Percentiles rank a stretch among this genome's conserved stretches.
Conservation (phyloP, 371 early-diverging fungal genomes). For the Phascolomyces articulosus region DNA sequence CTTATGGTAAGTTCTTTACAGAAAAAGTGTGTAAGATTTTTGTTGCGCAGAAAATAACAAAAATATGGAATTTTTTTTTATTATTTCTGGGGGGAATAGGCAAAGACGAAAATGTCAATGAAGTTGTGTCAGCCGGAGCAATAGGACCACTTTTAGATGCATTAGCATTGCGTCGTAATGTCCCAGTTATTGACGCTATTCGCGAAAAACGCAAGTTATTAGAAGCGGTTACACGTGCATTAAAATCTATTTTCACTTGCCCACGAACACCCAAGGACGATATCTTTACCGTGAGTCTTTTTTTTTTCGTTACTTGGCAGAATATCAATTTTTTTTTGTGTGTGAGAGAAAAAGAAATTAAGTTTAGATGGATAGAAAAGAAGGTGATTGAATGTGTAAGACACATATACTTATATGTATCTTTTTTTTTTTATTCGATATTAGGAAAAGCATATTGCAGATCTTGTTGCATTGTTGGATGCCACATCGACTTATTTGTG, state of each 20-base stretch:
- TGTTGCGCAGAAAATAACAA: background rate
- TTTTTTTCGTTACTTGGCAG: background rate
- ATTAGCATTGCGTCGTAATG: slow-evolving; percentile 48
- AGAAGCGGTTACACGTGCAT: slow-evolving; percentile 74
- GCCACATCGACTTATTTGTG: slow-evolving; percentile 26
- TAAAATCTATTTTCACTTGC: slow-evolving; percentile 75
- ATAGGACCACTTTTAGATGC: slow-evolving; percentile 63
- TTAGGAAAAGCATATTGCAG: slow-evolving; percentile 47
- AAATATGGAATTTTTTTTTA: background rate
- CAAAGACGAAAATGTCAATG: slow-evolving; percentile 64
- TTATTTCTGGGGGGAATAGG: slow-evolving; percentile 36
- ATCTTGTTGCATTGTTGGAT: slow-evolving; percentile 36
- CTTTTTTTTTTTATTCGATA: background rate
- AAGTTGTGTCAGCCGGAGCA: slow-evolving; percentile 65
- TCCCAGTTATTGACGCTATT: slow-evolving; percentile 40
- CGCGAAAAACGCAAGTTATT: slow-evolving; percentile 55
- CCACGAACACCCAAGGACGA: slow-evolving; percentile 61
- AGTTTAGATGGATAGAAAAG: too few species aligned
- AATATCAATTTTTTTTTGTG: too few species aligned
- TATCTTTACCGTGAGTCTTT: slow-evolving; percentile 38
- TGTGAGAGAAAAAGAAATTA: background rate
- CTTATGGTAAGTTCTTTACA: slow-evolving; percentile 59
- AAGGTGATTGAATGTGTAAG: too few species aligned
- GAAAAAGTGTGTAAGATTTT: background rate
- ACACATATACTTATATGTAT: background rate